Evolutionary conservation across 106 monocot species (phyloP).

Genomic region (Amphibolis antarctica): DNA sequence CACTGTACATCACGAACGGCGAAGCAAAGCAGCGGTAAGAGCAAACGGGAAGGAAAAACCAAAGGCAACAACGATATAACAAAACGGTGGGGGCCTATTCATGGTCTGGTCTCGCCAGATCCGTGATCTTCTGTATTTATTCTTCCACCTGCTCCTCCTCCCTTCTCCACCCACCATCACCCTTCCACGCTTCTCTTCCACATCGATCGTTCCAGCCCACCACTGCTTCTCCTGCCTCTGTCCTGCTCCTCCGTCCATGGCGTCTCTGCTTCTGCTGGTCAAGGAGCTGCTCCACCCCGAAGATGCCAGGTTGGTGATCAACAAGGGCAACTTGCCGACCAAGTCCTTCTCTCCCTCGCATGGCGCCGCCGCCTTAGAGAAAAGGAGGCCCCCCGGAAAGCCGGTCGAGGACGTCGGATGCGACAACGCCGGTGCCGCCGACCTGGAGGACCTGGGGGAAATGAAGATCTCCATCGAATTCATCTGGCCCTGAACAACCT

Average conservation of each 20-base stretch:
- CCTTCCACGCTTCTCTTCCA: not conserved
- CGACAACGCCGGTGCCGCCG: not conserved
- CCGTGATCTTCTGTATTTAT: not conserved
- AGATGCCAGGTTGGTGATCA: slow-evolving; percentile 5
- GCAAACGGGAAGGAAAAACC: not conserved
- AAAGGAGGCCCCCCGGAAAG: not conserved
- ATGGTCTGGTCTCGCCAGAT: not conserved
- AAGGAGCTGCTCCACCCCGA: slow-evolving; percentile 18
- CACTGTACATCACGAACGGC: too few relatives aligned
- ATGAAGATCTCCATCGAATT: slow-evolving; percentile 14
- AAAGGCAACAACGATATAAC: not conserved
- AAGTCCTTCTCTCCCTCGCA: not conserved
- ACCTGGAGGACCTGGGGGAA: not conserved
- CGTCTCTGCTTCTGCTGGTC: slow-evolving; percentile 17
- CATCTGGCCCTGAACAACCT: slow-evolving; percentile 16
- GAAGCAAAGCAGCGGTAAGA: not conserved
- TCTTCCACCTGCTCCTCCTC: not conserved
- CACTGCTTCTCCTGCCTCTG: not conserved
- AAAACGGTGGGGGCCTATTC: not conserved
- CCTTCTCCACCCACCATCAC: not conserved
- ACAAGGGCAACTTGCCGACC: not conserved
- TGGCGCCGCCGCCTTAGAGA: not conserved
- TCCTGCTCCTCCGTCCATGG: slow-evolving; percentile 1
- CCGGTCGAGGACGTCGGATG: not conserved
- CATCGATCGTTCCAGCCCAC: not conserved